Conservation (phyloP, 2,329 filamentous ascomycete species). For the Fusarium zealandicum region DNA sequence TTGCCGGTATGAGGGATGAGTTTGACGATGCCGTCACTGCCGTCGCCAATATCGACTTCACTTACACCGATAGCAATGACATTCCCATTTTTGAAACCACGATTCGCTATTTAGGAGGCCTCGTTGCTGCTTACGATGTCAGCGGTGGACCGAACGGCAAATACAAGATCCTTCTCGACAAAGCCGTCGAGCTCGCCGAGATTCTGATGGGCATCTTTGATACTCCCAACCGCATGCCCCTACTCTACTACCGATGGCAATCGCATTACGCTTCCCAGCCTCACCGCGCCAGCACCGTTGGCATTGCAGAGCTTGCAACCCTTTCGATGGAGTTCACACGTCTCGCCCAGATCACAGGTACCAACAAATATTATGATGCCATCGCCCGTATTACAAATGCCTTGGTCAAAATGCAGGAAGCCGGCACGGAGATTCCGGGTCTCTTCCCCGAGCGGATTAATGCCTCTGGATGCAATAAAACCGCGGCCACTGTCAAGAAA, state of each 20-base stretch:
- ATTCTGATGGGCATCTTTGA: slow-evolving; percentile 85
- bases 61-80: slow-evolving; percentile 66
- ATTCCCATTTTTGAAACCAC: slow-evolving; percentile 94
- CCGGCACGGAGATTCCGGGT: slow-evolving; percentile 73
- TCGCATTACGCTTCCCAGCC: slow-evolving; percentile 69
- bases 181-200: slow-evolving; percentile 81
- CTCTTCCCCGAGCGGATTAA: slow-evolving; percentile 83
- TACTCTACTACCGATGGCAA: slow-evolving; percentile 81
- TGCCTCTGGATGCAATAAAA: slow-evolving; percentile 77
- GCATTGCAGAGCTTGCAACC: slow-evolving; percentile 77
- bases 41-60: slow-evolving; percentile 82
- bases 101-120: slow-evolving; percentile 88
- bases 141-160: slow-evolving; percentile 65
- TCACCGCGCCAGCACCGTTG: slow-evolving; percentile 66
- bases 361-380: slow-evolving; percentile 88
- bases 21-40: slow-evolving; percentile 79
- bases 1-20: slow-evolving; percentile 80
- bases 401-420: slow-evolving; percentile 76
- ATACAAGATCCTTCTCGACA: slow-evolving; percentile 74
- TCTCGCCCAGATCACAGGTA: slow-evolving; percentile 82
- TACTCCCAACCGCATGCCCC: slow-evolving; percentile 92
- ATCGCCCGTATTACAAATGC: slow-evolving; percentile 85
- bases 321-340: slow-evolving; percentile 89
- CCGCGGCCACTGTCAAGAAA: slow-evolving; percentile 47
- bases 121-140: slow-evolving; percentile 87